Evolutionary conservation across 352 stramenopile genomes (phyloP).

Genomic region (Thalassiosira ordinaria): DNA sequence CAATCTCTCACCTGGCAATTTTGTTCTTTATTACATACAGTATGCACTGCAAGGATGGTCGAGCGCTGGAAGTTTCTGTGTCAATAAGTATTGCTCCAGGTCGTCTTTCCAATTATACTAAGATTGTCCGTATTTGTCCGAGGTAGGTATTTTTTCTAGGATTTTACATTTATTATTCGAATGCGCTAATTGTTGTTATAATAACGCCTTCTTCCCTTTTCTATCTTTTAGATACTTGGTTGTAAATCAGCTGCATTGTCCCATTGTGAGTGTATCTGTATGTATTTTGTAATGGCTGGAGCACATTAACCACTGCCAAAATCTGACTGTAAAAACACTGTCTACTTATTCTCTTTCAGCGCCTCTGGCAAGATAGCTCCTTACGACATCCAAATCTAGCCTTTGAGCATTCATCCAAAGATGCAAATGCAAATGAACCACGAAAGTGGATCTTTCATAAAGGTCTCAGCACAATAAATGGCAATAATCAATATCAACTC

Average conservation of each 20-base stretch:
- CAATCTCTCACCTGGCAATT: not conserved
- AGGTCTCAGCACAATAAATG: conserved; percentile 19
- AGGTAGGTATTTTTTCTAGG: no score
- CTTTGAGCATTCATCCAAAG: conserved; percentile 51
- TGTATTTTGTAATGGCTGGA: conserved; percentile 56
- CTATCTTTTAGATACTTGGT: no score
- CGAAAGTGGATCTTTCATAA: conserved; percentile 73
- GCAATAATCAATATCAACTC: conserved; percentile 77
- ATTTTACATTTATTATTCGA: no score
- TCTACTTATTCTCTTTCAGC: conserved; percentile 25
- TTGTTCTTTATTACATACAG: conserved; percentile 27
- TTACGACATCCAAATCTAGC: conserved; percentile 68
- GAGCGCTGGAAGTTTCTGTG: conserved; percentile 87
- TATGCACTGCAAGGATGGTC: conserved; percentile 84
- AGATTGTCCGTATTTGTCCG: conserved; percentile 89
- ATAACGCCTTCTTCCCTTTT: no score
- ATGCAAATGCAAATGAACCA: conserved; percentile 37
- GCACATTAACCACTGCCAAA: conserved; percentile 16
- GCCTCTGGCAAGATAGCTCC: conserved; percentile 84
- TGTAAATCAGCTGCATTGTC: conserved; percentile 82
- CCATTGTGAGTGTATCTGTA: conserved; percentile 66
- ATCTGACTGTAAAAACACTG: conserved; percentile 4
- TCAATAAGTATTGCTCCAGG: conserved; percentile 87
- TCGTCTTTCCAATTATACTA: conserved; percentile 87
- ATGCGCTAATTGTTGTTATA: no score